phyloP scores from a whole-genome alignment of 306 rosid genomes.

The Rosa persica region DNA sequence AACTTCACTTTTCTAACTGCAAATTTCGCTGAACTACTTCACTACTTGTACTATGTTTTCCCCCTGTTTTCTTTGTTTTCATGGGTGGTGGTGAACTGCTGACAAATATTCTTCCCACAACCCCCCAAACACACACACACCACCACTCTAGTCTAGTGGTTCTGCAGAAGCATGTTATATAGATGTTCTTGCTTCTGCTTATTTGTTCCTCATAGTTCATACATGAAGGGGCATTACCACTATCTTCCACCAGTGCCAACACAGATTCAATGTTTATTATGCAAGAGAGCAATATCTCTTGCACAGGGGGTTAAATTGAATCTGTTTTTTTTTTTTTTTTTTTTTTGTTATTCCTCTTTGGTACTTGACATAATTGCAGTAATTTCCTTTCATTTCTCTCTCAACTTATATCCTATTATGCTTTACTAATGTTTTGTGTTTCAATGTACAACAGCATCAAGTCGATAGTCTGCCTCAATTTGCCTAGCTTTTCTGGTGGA shows the following conservation, averaged over 20 bases:
- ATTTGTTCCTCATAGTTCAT: background rate
- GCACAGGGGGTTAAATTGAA: background rate
- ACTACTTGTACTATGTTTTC: background rate
- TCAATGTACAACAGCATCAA: conserved; percentile 69
- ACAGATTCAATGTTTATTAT: background rate
- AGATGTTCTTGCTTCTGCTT: background rate
- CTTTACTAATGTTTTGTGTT: conserved; percentile 16
- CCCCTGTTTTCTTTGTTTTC: background rate
- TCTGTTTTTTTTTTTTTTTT: background rate
- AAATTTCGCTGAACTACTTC: background rate
- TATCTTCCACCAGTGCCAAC: background rate
- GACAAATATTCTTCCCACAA: background rate
- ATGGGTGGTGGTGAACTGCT: background rate
- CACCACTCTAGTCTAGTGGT: background rate
- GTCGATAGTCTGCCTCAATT: conserved; percentile 88
- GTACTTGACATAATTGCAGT: background rate
- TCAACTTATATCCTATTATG: background rate
- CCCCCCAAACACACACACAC: no score
- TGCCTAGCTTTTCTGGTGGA: conserved; percentile 99
- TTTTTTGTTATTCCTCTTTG: background rate
- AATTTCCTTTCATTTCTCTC: background rate
- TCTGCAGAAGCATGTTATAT: background rate
- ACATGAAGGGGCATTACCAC: background rate
- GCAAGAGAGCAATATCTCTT: background rate
- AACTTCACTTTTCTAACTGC: background rate